Evolutionary conservation across 192 early-diverging fungal species (phyloP), one percentile per base, ranked within the genome.

Genomic region (Podila epigama): DNA sequence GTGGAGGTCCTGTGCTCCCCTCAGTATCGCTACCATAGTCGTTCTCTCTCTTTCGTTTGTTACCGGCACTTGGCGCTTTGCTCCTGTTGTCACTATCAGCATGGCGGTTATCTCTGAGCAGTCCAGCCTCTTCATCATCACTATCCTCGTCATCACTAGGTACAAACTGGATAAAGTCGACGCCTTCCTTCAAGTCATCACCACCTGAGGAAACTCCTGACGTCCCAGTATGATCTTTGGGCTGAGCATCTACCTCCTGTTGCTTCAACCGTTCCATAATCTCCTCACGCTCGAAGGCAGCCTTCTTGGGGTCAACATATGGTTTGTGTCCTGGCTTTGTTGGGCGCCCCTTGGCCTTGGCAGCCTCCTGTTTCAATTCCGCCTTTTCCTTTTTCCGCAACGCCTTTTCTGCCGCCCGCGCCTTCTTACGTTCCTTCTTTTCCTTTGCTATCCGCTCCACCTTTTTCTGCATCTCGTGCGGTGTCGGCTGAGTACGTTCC

Each of bases 121-220:
- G n/a, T n/a, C n/a, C n/a, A n/a, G n/a, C n/a, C n/a, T n/a, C n/a
- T n/a, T n/a, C n/a, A n/a, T 18, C 5, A 15, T 63, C 20, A 51
- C 56, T 52, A 29, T 33, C 48, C 5, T 52, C 69, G 7, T 34
- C 56, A 29, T 60, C 62, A 5, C 58, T 41, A 7, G 27, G 22
- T 1, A 39, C 69, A 36, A 72, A 72, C n/a, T 44, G 55, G 20
- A 72, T 65, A 65, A 72, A 72, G 39, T 72, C 69, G 25, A 32
- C 48, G n/a, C 62, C 69, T 10, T 22, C n/a, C 39, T 65, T 60
- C 34, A 72, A 20, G 6, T 34, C 69, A 22, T 70, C 69, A 54
- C 31, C 37, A 10, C n/a, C 33, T 18, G n/a, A 2, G 44, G 44
- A 5, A 48, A 48, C n/a, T 20, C 44, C 20, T 48, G 44, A 48